phyloP scores from a whole-genome alignment of 805 yeast genomes.

The Danielia reshetovae region DNA sequence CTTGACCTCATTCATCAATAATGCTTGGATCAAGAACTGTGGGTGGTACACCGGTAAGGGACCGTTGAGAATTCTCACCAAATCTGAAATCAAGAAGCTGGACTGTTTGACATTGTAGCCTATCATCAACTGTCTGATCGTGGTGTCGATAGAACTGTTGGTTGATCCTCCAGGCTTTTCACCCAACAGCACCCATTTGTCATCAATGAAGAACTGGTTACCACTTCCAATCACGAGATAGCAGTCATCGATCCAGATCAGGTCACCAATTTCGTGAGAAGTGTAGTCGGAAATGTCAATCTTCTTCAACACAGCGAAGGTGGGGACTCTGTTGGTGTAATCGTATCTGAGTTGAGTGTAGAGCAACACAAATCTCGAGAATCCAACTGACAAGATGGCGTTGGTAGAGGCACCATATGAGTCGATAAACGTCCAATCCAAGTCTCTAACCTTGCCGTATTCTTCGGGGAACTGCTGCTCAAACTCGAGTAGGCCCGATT shows the following conservation, averaged over 20 bases:
- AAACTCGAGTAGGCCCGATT: slow-evolving; percentile 63
- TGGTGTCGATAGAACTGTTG: slow-evolving; percentile 45
- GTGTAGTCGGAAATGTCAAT: slow-evolving; percentile 71
- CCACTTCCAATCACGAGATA: slow-evolving; percentile 82
- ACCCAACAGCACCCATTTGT: slow-evolving; percentile 46
- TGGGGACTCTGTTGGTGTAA: slow-evolving; percentile 75
- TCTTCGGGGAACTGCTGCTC: slow-evolving; percentile 37
- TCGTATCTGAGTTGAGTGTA: slow-evolving; percentile 85
- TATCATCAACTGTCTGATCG: slow-evolving; percentile 38
- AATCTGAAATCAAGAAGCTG: slow-evolving; percentile 52
- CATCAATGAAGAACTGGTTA: slow-evolving; percentile 82
- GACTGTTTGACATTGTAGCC: slow-evolving; percentile 23
- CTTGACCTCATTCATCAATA: slow-evolving; percentile 57
- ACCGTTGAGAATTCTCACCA: slow-evolving; percentile 79
- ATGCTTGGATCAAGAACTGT: slow-evolving; percentile 71
- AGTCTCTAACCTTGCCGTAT: slow-evolving; percentile 50
- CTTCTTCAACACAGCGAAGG: slow-evolving; percentile 71
- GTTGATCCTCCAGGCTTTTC: slow-evolving; percentile 10
- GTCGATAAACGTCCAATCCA: slow-evolving; percentile 80
- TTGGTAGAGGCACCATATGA: slow-evolving; percentile 39
- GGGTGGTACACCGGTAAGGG: slow-evolving; percentile 91
- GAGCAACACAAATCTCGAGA: slow-evolving; percentile 54
- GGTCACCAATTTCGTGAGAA: slow-evolving; percentile 80
- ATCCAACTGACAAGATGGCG: slow-evolving; percentile 79
- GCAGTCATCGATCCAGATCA: slow-evolving; percentile 80